These are phyloP conservation scores for Nakazawaea ernobii DNA, from an alignment of 805 yeast species.

Conservation along the genomic window DNA sequence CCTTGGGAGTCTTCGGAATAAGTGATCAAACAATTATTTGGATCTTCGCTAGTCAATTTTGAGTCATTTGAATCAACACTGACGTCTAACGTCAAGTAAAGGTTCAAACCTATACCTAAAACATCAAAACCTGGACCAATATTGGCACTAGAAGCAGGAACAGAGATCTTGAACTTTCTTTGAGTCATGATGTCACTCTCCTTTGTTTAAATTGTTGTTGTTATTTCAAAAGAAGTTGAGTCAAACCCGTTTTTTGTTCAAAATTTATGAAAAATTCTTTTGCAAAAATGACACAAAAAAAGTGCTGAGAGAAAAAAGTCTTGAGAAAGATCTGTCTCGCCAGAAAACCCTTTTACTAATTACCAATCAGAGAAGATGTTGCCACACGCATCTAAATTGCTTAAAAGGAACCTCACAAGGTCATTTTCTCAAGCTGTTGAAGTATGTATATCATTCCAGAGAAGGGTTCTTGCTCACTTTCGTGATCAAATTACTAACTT, in stretches of 20 bases:
- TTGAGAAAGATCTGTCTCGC: background rate
- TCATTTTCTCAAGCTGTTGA: background rate
- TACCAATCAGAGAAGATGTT: background rate
- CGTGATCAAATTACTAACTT: background rate
- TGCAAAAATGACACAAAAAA: no score
- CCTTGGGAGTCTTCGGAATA: conserved; percentile 75
- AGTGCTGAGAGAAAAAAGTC: no score
- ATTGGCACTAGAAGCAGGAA: conserved; percentile 97
- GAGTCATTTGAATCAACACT: conserved; percentile 46
- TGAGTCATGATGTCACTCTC: background rate
- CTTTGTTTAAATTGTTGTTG: background rate
- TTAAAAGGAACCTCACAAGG: background rate
- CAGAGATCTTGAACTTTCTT: conserved; percentile 57
- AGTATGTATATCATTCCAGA: background rate
- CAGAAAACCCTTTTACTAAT: background rate
- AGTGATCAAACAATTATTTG: conserved; percentile 60
- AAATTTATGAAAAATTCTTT: no score
- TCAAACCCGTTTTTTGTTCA: background rate
- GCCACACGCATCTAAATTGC: background rate
- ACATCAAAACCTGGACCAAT: conserved; percentile 99
- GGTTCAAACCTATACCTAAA: conserved; percentile 80
- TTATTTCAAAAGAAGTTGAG: background rate
- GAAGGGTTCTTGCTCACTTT: background rate
- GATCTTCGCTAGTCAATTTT: conserved; percentile 45
- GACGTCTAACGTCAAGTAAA: conserved; percentile 68